Conservation (phyloP, 1,284 basidiomycete species). For the Ustilago nuda region DNA sequence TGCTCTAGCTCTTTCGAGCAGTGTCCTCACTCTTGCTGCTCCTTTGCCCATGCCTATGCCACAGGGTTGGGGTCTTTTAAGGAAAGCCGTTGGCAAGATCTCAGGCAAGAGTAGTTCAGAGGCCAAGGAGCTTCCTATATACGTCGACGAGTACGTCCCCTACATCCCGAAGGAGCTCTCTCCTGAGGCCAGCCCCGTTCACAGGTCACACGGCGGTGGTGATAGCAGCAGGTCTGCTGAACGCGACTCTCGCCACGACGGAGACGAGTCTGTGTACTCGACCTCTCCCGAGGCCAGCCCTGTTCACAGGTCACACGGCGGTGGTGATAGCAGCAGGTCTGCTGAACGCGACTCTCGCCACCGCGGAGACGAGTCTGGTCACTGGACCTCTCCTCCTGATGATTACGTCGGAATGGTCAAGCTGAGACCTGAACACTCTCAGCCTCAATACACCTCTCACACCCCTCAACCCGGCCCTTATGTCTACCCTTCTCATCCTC, state of each 20-base stretch:
- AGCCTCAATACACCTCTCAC: not conserved
- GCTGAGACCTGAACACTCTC: no score
- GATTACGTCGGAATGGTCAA: no score
- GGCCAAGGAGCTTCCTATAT: not conserved
- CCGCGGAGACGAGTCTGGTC: not conserved
- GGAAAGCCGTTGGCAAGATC: not conserved
- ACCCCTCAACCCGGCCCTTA: not conserved
- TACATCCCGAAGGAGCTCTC: not conserved
- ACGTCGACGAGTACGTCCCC: not conserved
- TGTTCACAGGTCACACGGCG: not conserved
- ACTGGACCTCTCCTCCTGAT: no score
- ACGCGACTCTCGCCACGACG: not conserved
- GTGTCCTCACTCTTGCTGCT: slow-evolving; percentile 7
- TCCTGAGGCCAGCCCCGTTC: not conserved
- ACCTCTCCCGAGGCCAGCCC: not conserved
- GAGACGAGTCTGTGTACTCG: not conserved
- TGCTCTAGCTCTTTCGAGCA: slow-evolving; percentile 18
- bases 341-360: not conserved
- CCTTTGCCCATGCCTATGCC: slow-evolving; percentile 1
- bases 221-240: not conserved
- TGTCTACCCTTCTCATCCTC: not conserved
- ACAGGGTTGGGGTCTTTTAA: not conserved
- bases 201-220: not conserved
- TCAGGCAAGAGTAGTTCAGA: not conserved
- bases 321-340: not conserved